These are phyloP conservation scores for Lecanosticta acicola DNA, from an alignment of 2,329 filamentous ascomycete genomes.

Conservation along the genomic window DNA sequence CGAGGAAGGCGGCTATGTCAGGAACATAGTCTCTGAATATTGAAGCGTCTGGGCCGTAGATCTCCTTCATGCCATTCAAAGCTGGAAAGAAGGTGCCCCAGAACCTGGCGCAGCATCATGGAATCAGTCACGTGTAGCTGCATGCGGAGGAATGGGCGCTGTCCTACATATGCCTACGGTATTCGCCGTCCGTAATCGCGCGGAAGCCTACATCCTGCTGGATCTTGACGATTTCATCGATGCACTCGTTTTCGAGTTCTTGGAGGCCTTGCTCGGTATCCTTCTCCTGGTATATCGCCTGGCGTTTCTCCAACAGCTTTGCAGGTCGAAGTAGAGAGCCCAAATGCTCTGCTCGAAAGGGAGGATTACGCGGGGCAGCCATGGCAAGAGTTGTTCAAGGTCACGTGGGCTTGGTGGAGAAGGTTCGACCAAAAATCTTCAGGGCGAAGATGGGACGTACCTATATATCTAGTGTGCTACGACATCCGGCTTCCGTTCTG, in stretches of 20 bases:
- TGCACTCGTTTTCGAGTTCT: slow-evolving; percentile 27
- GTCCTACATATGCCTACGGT: slow-evolving; percentile 19
- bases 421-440: too few species aligned
- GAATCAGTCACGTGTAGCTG: neutral
- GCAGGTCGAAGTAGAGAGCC: slow-evolving; percentile 64
- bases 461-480: too few species aligned
- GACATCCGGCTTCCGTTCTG: too few species aligned
- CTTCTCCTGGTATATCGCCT: slow-evolving; percentile 38
- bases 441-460: too few species aligned
- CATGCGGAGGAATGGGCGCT: neutral
- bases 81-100: slow-evolving; percentile 31
- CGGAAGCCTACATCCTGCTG: slow-evolving; percentile 29
- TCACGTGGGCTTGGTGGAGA: too few species aligned
- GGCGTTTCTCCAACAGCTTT: slow-evolving; percentile 54
- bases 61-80: slow-evolving; percentile 43
- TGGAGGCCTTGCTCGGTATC: slow-evolving; percentile 20
- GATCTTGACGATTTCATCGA: slow-evolving; percentile 27
- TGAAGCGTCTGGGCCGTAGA: slow-evolving; percentile 39
- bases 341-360: slow-evolving; percentile 66
- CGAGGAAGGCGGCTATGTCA: slow-evolving; percentile 57
- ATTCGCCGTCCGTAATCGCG: slow-evolving; percentile 30
- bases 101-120: slow-evolving; percentile 20
- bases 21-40: slow-evolving; percentile 56
- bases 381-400: neutral
- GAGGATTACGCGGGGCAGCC: slow-evolving; percentile 42